Percentiles rank a stretch among this genome's conserved stretches.
Conservation (phyloP, 345 rosid genomes). For the Aegle marmelos region DNA sequence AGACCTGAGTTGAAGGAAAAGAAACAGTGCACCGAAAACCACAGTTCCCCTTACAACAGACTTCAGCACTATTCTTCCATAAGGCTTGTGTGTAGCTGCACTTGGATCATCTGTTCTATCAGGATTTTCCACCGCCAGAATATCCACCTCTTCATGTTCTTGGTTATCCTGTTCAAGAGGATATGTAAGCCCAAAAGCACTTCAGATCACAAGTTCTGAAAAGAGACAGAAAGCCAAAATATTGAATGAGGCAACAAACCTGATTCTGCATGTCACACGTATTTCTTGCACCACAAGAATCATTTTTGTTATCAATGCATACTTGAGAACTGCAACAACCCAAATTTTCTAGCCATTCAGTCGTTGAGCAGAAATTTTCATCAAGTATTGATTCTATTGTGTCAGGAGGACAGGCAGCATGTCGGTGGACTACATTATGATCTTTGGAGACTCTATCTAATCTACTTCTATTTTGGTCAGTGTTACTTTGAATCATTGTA, state of each 20-base stretch:
- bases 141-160: slow-evolving; percentile 3
- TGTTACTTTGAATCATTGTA: not conserved
- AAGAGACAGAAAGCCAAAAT: not conserved
- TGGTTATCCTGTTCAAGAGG: not conserved
- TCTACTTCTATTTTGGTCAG: not conserved
- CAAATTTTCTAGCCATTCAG: not conserved
- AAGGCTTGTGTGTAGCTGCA: slow-evolving; percentile 7
- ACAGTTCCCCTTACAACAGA: slow-evolving; percentile 27
- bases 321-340: not conserved
- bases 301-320: not conserved
- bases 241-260: not conserved
- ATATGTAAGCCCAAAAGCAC: not conserved
- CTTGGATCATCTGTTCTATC: not conserved
- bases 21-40: slow-evolving; percentile 16
- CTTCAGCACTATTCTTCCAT: slow-evolving; percentile 18
- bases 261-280: not conserved
- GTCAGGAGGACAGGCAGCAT: not conserved
- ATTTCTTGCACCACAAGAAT: not conserved
- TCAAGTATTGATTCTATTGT: not conserved
- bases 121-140: not conserved
- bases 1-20: slow-evolving; percentile 25
- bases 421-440: not conserved
- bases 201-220: not conserved
- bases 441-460: not conserved
- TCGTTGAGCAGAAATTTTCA: not conserved